Base-by-base conservation (phyloP, 108 stramenopile species). In the Aurantiochytrium sp. region DNA sequence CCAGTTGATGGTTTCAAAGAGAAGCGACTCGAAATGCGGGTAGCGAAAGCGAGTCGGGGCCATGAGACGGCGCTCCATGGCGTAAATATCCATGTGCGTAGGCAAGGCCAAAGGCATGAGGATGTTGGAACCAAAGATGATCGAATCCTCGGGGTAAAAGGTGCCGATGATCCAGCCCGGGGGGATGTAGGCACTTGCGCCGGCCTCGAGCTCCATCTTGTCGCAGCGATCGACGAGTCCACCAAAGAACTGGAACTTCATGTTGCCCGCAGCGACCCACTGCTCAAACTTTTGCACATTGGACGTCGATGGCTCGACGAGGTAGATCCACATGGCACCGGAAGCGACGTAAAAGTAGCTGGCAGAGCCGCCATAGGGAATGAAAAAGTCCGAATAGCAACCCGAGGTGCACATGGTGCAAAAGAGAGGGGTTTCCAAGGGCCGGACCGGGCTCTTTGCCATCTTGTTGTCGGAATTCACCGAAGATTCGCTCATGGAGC, bases 201-300 rank as follows among this genome's bases (percentile, higher is more conserved):
- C 76, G 76, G 49, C 28, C n/a, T 83, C 51, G 49, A 83, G 49
- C 51, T 83, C 76, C 49, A 47, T 53, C 51, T 83, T 83, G 43
- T 47, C 45, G 76, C 51, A 53, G 76, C 51, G 76, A 8, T 47
- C 49, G 45, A 83, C 76, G 23, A 83, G 28, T 14, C 3, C 76
- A 18, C 76, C 76, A 83, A 83, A 83, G 76, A 83, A 83, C 51
- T 83, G 45, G 51, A 53, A 47, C 76, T 83, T 83, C 76, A 83
- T 83, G 51, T 83, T 83, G 6, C 51, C 76, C 12, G 49, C 51
- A 12, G 76, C 76, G 12, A 83, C 51, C 76, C 76, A 83, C 49
- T 53, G 45, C 51, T 83, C 76, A 3, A 25, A 83, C 76, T 83
- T 53, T 53, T 47, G 49, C 51, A 83, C n/a, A 45, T 83, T 83